Percentiles rank a stretch among this genome's conserved stretches.
Evolutionary conservation across 78 protist species (phyloP).

Genomic region (Speleostelium caveatum): DNA sequence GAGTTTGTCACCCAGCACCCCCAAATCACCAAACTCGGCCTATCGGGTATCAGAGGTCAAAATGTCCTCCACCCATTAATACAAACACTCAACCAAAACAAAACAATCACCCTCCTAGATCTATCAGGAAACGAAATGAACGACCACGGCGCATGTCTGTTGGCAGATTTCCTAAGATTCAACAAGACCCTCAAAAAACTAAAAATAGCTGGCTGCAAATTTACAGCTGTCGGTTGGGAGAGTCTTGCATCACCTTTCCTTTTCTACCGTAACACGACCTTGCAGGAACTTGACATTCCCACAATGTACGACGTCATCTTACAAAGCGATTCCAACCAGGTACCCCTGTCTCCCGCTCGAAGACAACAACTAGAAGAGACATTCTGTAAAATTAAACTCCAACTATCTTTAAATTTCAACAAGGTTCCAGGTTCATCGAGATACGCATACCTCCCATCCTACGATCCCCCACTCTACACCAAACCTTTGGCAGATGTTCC

Average conservation of each 20-base stretch:
- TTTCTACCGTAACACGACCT: slow-evolving; percentile 34
- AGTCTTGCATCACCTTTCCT: slow-evolving; percentile 37
- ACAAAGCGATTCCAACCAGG: neutral
- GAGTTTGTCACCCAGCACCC: neutral
- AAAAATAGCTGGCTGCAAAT: slow-evolving; percentile 41
- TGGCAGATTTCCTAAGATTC: slow-evolving; percentile 37
- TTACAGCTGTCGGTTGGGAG: slow-evolving; percentile 50
- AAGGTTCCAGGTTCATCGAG: slow-evolving; percentile 28
- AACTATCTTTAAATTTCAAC: slow-evolving; percentile 23
- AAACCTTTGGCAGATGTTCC: slow-evolving; percentile 39
- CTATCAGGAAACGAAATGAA: slow-evolving; percentile 57
- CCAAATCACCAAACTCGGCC: slow-evolving; percentile 3
- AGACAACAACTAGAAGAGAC: slow-evolving; percentile 24
- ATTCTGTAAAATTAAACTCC: slow-evolving; percentile 22
- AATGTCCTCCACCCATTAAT: slow-evolving; percentile 40
- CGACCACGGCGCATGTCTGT: slow-evolving; percentile 73
- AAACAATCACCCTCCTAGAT: slow-evolving; percentile 32
- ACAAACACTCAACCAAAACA: neutral
- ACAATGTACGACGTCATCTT: neutral
- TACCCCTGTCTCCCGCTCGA: neutral
- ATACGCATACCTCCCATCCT: slow-evolving; percentile 26
- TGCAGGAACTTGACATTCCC: slow-evolving; percentile 23
- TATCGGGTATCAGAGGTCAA: neutral
- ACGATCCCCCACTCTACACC: slow-evolving; percentile 48
- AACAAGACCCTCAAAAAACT: slow-evolving; percentile 32